These are phyloP conservation scores for Trametes sp. DNA, from an alignment of 1,284 basidiomycete species.

Conservation along the genomic window DNA sequence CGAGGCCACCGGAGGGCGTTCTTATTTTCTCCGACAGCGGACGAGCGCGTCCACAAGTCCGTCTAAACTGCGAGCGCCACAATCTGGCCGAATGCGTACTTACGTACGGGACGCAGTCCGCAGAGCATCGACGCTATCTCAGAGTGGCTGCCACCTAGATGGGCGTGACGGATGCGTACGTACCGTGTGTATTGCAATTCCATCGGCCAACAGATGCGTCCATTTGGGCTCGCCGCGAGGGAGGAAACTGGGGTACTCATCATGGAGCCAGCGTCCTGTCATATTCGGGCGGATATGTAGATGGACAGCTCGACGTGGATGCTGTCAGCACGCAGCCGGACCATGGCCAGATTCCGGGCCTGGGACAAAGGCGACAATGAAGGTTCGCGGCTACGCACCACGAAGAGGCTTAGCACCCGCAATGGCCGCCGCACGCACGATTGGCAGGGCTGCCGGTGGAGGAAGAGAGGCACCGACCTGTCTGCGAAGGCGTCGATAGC, in stretches of 20 bases:
- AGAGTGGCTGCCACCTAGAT: too few relatives aligned
- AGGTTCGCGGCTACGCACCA: not conserved
- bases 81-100: not conserved
- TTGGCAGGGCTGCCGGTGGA: not conserved
- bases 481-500: not conserved
- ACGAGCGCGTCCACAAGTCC: not conserved
- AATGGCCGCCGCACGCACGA: not conserved
- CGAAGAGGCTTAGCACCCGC: not conserved
- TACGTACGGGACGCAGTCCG: not conserved
- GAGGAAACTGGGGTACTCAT: not conserved
- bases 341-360: too few relatives aligned
- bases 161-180: too few relatives aligned
- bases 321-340: not conserved
- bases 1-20: too few relatives aligned
- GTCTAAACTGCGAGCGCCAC: not conserved
- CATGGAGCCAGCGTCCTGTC: not conserved
- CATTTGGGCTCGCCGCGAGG: too few relatives aligned
- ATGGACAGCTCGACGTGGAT: not conserved
- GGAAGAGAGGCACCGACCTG: not conserved
- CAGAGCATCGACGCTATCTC: too few relatives aligned
- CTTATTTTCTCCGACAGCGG: too few relatives aligned
- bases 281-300: not conserved
- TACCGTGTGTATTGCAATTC: too few relatives aligned
- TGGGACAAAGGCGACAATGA: not conserved
- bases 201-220: too few relatives aligned